Conservation (phyloP, 768 basidiomycete genomes). For the Lentinula edodes region DNA sequence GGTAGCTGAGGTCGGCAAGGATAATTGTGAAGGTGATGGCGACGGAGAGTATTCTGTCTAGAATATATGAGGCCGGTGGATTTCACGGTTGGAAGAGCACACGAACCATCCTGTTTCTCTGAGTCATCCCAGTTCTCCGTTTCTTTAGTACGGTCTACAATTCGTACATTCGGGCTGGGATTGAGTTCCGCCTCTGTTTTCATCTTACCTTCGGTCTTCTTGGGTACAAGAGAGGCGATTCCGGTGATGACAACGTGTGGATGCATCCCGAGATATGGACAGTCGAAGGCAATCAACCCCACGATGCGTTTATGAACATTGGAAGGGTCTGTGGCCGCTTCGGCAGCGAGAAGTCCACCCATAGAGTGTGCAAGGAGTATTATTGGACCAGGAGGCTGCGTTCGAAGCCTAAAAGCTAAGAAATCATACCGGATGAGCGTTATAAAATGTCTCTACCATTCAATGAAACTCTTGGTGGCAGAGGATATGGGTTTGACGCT, state of each 20-base stretch:
- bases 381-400: constrained; percentile 50
- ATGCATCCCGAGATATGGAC: constrained; percentile 57
- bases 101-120: constrained; percentile 20
- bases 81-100: neutral
- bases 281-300: constrained; percentile 54
- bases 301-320: constrained; percentile 39
- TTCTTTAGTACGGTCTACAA: constrained; percentile 35
- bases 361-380: constrained; percentile 56
- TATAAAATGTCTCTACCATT: constrained; percentile 34
- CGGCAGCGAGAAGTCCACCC: constrained; percentile 56
- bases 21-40: constrained; percentile 7
- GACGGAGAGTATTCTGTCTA: neutral
- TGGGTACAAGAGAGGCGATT: constrained; percentile 46
- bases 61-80: neutral
- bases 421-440: neutral
- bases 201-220: constrained; percentile 20
- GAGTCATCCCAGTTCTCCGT: constrained; percentile 43
- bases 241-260: constrained; percentile 56
- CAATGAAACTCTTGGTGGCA: constrained; percentile 48
- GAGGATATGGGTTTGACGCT: constrained; percentile 45
- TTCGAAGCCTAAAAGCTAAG: constrained; percentile 37
- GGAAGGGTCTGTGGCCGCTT: constrained; percentile 41
- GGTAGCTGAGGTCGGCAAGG: constrained; percentile 12
- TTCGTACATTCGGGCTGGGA: constrained; percentile 31
- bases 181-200: constrained; percentile 35